These are phyloP conservation scores for Ceratocystis alfenasii DNA, from an alignment of 2,329 filamentous ascomycete genomes.

Conservation along the genomic window DNA sequence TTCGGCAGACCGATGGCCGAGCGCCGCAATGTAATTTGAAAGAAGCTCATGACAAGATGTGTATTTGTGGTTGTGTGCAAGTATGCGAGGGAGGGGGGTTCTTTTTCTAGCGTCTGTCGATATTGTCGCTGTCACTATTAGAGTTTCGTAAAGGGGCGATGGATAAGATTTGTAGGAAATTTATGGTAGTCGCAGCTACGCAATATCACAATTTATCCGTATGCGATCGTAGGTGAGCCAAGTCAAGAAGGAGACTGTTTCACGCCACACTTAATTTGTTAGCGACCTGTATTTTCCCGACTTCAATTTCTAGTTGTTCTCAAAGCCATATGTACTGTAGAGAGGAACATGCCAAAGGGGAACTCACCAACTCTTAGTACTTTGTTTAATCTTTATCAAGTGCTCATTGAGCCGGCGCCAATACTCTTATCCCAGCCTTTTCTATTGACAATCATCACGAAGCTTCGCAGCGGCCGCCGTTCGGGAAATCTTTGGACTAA, in stretches of 20 bases:
- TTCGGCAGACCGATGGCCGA: constrained; percentile 78
- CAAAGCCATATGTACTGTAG: no score
- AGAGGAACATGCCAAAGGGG: no score
- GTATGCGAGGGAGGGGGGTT: not conserved
- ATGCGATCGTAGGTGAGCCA: not conserved
- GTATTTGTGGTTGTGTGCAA: constrained; percentile 15
- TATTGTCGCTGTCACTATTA: not conserved
- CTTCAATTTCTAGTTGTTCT: not conserved
- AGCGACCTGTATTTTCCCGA: not conserved
- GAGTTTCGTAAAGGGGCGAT: not conserved
- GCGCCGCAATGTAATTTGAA: constrained; percentile 82
- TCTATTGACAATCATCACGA: not conserved
- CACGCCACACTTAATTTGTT: not conserved
- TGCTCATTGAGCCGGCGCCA: no score
- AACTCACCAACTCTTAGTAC: no score
- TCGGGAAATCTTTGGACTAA: constrained; percentile 12
- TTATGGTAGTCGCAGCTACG: not conserved
- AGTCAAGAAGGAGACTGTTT: not conserved
- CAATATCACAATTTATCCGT: not conserved
- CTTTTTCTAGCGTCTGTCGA: not conserved
- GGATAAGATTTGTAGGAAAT: not conserved
- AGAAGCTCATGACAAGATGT: constrained; percentile 53
- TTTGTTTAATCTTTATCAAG: no score
- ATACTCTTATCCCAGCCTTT: not conserved
- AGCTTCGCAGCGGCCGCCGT: not conserved